Conservation (phyloP, 2,329 filamentous ascomycete species). For the Zalaria sp. region DNA sequence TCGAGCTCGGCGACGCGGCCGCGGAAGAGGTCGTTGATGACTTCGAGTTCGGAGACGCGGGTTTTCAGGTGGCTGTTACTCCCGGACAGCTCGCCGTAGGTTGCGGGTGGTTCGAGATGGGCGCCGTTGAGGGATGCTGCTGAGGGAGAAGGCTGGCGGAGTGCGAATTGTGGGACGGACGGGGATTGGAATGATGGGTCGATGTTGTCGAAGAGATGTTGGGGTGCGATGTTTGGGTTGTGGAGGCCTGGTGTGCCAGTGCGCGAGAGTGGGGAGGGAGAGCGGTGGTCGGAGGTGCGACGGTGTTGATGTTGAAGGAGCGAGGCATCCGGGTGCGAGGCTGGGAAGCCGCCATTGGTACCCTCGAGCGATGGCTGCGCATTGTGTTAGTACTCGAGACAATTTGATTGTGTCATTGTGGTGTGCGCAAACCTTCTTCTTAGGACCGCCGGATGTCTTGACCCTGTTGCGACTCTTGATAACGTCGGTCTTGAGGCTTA, state of each 20-base stretch:
- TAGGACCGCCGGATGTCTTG: slow-evolving; percentile 69
- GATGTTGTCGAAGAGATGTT: slow-evolving; percentile 66
- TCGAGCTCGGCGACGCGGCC: slow-evolving; percentile 61
- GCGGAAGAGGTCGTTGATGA: slow-evolving; percentile 66
- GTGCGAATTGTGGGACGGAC: slow-evolving; percentile 26
- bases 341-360: slow-evolving; percentile 41
- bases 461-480: slow-evolving; percentile 99
- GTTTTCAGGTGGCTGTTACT: slow-evolving; percentile 85
- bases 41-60: slow-evolving; percentile 82
- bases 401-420: neutral
- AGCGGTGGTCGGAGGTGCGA: slow-evolving; percentile 57
- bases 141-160: slow-evolving; percentile 45
- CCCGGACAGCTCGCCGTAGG: slow-evolving; percentile 65
- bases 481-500: slow-evolving; percentile 95
- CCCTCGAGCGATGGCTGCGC: slow-evolving; percentile 29
- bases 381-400: slow-evolving; percentile 1
- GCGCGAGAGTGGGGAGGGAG: slow-evolving; percentile 65
- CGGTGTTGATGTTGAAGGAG: slow-evolving; percentile 3
- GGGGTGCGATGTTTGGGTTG: slow-evolving; percentile 52
- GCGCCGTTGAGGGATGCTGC: slow-evolving; percentile 42
- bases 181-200: slow-evolving; percentile 52
- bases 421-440: slow-evolving; percentile 35
- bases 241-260: slow-evolving; percentile 64
- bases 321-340: slow-evolving; percentile 40
- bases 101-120: slow-evolving; percentile 56